Evolutionary conservation across 805 yeast genomes (phyloP).

Genomic region (Pichia deserticola): DNA sequence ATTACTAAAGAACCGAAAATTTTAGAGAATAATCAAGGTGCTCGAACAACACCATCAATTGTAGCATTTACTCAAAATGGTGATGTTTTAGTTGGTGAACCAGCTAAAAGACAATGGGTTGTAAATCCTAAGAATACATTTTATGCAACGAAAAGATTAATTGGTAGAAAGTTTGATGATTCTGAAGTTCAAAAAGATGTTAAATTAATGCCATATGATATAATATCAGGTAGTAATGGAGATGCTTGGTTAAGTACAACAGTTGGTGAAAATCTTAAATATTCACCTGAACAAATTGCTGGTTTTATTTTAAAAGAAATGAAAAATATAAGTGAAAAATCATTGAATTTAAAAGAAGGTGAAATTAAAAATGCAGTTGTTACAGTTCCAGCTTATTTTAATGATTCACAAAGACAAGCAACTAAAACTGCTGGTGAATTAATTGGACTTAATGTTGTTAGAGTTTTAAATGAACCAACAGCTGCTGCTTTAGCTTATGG

Average conservation of each 20-base stretch:
- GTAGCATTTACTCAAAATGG: conserved; percentile 88
- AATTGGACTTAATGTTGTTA: conserved; percentile 80
- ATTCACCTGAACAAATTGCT: conserved; percentile 95
- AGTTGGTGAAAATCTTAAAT: conserved; percentile 56
- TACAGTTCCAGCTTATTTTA: conserved; percentile 84
- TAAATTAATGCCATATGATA: conserved; percentile 82
- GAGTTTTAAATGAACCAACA: conserved; percentile 85
- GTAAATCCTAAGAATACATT: conserved; percentile 91
- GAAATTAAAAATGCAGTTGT: conserved; percentile 81
- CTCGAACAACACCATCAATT: conserved; percentile 84
- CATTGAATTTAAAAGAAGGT: conserved; percentile 48
- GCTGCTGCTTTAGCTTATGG: conserved; percentile 94
- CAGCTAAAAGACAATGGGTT: conserved; percentile 94
- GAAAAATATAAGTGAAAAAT: conserved; percentile 89
- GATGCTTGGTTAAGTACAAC: conserved; percentile 92
- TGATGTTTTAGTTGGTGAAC: conserved; percentile 86
- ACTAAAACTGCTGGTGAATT: conserved; percentile 94
- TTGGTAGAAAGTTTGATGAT: conserved; percentile 89
- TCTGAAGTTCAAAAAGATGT: conserved; percentile 86
- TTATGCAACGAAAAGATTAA: conserved; percentile 90
- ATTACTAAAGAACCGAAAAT: conserved; percentile 54
- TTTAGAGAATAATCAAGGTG: conserved; percentile 71
- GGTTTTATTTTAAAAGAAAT: conserved; percentile 87
- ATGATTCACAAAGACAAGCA: conserved; percentile 86
- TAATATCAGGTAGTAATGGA: conserved; percentile 76